These are phyloP conservation scores for Mycoemilia scoparia DNA, from an alignment of 192 early-diverging fungal species.

Conservation along the genomic window DNA sequence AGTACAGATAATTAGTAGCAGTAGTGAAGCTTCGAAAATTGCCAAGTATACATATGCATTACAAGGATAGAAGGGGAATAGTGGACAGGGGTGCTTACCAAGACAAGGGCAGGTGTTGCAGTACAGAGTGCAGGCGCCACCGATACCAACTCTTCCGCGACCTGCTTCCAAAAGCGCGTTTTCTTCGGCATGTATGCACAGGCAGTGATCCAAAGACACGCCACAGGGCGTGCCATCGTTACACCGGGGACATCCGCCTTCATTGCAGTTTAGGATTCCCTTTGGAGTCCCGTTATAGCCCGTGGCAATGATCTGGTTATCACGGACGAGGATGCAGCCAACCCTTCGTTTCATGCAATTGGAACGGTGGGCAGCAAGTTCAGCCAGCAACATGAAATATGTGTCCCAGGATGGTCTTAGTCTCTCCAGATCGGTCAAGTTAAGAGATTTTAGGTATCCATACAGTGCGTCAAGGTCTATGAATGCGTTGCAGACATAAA, in stretches of 20 bases:
- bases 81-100: constrained; percentile 25
- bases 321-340: constrained; percentile 80
- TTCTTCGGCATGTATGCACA: constrained; percentile 98
- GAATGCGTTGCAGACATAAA: constrained; percentile 45
- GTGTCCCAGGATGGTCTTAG: constrained; percentile 89
- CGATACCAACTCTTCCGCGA: constrained; percentile 62
- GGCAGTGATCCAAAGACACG: constrained; percentile 59
- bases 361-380: constrained; percentile 70
- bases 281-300: constrained; percentile 99
- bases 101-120: constrained; percentile 85
- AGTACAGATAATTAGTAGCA: constrained; percentile 3
- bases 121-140: constrained; percentile 48
- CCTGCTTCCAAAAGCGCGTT: constrained; percentile 96
- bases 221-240: constrained; percentile 73
- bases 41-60: too few relatives aligned
- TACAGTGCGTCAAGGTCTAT: constrained; percentile 14
- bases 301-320: constrained; percentile 78
- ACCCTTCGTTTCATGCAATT: constrained; percentile 99
- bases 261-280: constrained; percentile 80
- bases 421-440: constrained; percentile 52
- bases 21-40: not conserved
- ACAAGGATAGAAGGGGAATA: constrained; percentile 1
- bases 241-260: constrained; percentile 86
- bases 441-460: constrained; percentile 23
- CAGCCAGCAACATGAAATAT: constrained; percentile 91